A percentile compares a stretch with the other conserved stretches of the same genome.
These are phyloP conservation scores for Trifolium repens DNA, from an alignment of 306 rosid species.

Conservation along the genomic window DNA sequence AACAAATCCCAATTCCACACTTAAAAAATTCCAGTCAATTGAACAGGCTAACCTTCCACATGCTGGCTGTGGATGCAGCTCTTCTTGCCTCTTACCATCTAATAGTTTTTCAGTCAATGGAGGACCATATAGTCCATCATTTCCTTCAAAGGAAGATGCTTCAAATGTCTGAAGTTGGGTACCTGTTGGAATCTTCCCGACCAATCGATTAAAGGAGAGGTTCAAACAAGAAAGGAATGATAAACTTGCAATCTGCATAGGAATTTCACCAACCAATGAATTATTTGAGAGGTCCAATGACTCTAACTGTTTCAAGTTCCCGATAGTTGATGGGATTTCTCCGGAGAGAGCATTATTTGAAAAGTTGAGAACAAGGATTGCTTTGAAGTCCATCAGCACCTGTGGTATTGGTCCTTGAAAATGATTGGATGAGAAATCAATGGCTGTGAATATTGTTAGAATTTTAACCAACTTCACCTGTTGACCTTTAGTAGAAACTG, in stretches of 20 bases:
- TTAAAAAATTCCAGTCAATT: constrained; percentile 6
- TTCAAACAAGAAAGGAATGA: constrained; percentile 47
- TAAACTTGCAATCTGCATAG: constrained; percentile 23
- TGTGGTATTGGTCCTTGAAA: constrained; percentile 48
- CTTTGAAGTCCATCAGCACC: constrained; percentile 33
- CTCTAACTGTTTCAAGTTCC: constrained; percentile 36
- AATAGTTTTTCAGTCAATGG: constrained; percentile 31
- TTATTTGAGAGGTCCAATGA: constrained; percentile 54
- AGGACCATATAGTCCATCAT: constrained; percentile 42
- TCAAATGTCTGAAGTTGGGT: constrained; percentile 46
- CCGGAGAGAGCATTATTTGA: constrained; percentile 49
- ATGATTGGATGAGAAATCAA: constrained; percentile 52
- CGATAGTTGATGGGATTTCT: constrained; percentile 36
- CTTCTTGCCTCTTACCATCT: not conserved
- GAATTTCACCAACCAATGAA: constrained; percentile 7
- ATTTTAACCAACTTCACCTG: constrained; percentile 32
- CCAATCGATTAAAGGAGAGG: constrained; percentile 47
- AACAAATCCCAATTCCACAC: constrained; percentile 27
- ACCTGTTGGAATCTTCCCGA: constrained; percentile 45
- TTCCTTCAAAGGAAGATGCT: constrained; percentile 30
- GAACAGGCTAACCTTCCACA: not conserved
- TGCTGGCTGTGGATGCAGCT: not conserved
- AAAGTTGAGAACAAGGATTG: constrained; percentile 37
- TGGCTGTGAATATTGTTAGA: constrained; percentile 1
- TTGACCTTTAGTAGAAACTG: constrained; percentile 36